phyloP scores from a whole-genome alignment of 768 basidiomycete species.

The Phlebiopsis gigantea region DNA sequence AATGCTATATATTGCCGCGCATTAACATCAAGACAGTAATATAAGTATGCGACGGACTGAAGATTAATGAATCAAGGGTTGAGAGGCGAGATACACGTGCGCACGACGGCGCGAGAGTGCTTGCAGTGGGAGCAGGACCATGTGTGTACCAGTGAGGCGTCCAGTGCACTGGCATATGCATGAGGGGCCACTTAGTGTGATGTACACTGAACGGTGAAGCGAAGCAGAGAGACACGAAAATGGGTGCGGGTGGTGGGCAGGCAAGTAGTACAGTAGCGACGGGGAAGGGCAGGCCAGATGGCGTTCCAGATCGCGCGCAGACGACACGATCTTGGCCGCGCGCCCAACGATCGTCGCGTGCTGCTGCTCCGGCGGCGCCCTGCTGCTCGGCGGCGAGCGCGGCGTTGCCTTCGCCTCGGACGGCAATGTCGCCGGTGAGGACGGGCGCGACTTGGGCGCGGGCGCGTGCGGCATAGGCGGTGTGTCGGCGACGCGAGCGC shows the following conservation, averaged over 20 bases:
- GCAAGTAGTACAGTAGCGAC: too few relatives aligned
- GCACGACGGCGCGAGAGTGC: neutral
- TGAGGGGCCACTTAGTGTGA: conserved; percentile 4
- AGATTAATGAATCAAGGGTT: conserved; percentile 1
- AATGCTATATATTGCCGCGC: conserved; percentile 10
- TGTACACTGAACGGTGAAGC: too few relatives aligned
- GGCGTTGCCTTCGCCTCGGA: conserved; percentile 14
- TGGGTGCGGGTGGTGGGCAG: too few relatives aligned
- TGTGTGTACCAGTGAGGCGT: neutral
- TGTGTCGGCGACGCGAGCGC: conserved; percentile 16
- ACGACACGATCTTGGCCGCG: conserved; percentile 76
- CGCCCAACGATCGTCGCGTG: conserved; percentile 46
- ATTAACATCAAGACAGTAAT: conserved; percentile 13
- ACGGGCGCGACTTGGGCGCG: conserved; percentile 12
- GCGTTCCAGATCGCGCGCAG: conserved; percentile 59
- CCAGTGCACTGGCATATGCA: neutral
- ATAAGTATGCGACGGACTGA: conserved; percentile 11
- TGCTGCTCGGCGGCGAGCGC: conserved; percentile 3
- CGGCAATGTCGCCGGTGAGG: conserved; percentile 13
- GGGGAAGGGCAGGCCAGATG: conserved; percentile 1
- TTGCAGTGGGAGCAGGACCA: conserved; percentile 1
- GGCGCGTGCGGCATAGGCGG: neutral
- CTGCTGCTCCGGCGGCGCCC: conserved; percentile 23
- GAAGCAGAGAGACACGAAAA: too few relatives aligned
- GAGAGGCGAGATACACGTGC: conserved; percentile 4